Conservation (phyloP, 2,329 filamentous ascomycete species). For the Aureobasidium sp. region DNA sequence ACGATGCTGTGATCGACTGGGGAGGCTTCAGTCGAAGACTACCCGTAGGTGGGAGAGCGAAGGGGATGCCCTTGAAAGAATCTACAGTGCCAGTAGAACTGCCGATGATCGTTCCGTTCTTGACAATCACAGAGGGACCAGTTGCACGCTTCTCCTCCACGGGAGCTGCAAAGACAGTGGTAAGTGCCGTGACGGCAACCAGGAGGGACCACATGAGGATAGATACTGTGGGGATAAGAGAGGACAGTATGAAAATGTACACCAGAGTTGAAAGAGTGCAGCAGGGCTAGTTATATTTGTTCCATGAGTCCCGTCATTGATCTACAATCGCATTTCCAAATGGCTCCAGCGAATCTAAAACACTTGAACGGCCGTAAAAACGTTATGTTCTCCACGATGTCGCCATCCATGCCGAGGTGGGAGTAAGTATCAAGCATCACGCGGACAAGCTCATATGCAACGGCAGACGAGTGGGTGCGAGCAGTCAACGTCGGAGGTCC, state of each 20-base stretch:
- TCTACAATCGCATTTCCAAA: background rate
- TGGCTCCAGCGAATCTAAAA: background rate
- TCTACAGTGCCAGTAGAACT: constrained; percentile 47
- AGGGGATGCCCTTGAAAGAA: constrained; percentile 68
- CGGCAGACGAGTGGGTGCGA: background rate
- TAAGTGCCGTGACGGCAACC: constrained; percentile 9
- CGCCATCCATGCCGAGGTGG: background rate
- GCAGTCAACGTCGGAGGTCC: background rate
- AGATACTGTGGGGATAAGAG: background rate
- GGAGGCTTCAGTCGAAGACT: constrained; percentile 63
- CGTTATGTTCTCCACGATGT: background rate
- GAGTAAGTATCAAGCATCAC: background rate
- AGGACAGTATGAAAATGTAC: background rate
- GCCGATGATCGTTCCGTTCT: constrained; percentile 53
- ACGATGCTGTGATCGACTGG: constrained; percentile 47
- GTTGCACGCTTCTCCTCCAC: constrained; percentile 19
- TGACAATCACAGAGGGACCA: constrained; percentile 48
- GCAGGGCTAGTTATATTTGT: constrained; percentile 3
- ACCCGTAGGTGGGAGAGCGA: constrained; percentile 62
- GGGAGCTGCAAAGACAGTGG: constrained; percentile 15
- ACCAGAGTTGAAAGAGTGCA: background rate
- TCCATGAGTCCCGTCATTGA: background rate
- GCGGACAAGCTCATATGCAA: background rate
- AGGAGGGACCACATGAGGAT: constrained; percentile 10
- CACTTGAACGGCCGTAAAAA: constrained; percentile 3